These are phyloP conservation scores for Pyrrhoderma lamaoense DNA, from an alignment of 1,284 basidiomycete species.

Conservation along the genomic window DNA sequence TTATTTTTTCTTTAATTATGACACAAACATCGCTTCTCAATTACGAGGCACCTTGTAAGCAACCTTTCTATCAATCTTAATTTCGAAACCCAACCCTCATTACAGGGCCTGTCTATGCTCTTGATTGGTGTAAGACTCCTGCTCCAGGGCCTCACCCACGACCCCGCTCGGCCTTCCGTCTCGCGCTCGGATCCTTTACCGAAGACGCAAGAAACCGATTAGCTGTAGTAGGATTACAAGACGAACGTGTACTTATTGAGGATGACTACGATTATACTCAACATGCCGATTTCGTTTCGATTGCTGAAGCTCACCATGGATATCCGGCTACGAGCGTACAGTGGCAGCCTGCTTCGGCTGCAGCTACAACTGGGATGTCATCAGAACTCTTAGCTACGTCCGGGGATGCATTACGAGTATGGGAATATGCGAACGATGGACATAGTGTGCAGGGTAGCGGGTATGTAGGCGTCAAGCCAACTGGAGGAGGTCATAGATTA, in stretches of 20 bases:
- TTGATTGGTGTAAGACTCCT: conserved; percentile 80
- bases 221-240: conserved; percentile 74
- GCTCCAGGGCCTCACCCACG: conserved; percentile 64
- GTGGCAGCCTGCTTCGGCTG: conserved; percentile 71
- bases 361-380: conserved; percentile 22
- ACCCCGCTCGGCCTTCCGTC: conserved; percentile 70
- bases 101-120: conserved; percentile 72
- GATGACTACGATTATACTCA: conserved; percentile 65
- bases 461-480: conserved; percentile 65
- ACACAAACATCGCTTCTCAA: conserved; percentile 23
- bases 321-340: conserved; percentile 80
- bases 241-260: conserved; percentile 75
- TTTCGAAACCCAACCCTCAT: background rate
- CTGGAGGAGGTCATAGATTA: conserved; percentile 50
- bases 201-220: conserved; percentile 78
- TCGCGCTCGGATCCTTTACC: conserved; percentile 72
- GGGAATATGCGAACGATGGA: conserved; percentile 70
- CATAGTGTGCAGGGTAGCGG: conserved; percentile 42
- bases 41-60: conserved; percentile 25
- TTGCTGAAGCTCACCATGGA: conserved; percentile 73
- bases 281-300: conserved; percentile 65
- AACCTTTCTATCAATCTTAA: background rate
- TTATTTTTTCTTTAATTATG: conserved; percentile 16
- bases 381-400: conserved; percentile 86
- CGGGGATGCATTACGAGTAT: conserved; percentile 83